Evolutionary conservation across 1,284 basidiomycete species (phyloP).

Genomic region (Peniophora sp.): DNA sequence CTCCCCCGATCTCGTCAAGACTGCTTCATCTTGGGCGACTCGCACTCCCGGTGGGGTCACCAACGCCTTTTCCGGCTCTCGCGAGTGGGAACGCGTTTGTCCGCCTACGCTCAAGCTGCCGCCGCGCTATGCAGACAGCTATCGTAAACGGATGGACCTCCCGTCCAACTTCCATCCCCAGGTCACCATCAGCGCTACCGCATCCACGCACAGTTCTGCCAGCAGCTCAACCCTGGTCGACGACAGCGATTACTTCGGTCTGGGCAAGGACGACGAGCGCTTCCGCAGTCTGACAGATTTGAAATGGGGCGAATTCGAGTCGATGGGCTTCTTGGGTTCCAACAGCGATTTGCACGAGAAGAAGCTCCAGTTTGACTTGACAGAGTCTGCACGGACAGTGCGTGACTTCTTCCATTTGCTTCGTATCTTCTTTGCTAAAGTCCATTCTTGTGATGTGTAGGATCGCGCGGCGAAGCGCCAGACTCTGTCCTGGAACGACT

Average conservation of each 20-base stretch:
- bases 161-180: constrained; percentile 52
- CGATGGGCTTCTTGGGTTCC: constrained; percentile 62
- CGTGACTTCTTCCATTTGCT: constrained; percentile 20
- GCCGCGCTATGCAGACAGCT: constrained; percentile 60
- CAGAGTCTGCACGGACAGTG: constrained; percentile 75
- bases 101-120: constrained; percentile 46
- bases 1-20: constrained; percentile 70
- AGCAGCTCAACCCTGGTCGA: constrained; percentile 24
- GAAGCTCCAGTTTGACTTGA: constrained; percentile 81
- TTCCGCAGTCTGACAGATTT: constrained; percentile 76
- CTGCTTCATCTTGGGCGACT: constrained; percentile 62
- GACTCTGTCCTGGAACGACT: constrained; percentile 83
- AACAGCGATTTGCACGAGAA: constrained; percentile 38
- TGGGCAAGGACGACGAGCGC: constrained; percentile 43
- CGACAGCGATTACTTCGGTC: constrained; percentile 20
- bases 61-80: constrained; percentile 45
- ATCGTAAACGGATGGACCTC: constrained; percentile 66
- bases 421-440: neutral
- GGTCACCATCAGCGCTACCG: constrained; percentile 17
- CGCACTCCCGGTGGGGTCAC: constrained; percentile 21
- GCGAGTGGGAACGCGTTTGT: constrained; percentile 66
- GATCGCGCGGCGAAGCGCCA: constrained; percentile 62
- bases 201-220: constrained; percentile 23
- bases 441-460: constrained; percentile 27
- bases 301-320: constrained; percentile 85